phyloP scores from a whole-genome alignment of 2,329 filamentous ascomycete genomes.

The Aspergillus piperis region DNA sequence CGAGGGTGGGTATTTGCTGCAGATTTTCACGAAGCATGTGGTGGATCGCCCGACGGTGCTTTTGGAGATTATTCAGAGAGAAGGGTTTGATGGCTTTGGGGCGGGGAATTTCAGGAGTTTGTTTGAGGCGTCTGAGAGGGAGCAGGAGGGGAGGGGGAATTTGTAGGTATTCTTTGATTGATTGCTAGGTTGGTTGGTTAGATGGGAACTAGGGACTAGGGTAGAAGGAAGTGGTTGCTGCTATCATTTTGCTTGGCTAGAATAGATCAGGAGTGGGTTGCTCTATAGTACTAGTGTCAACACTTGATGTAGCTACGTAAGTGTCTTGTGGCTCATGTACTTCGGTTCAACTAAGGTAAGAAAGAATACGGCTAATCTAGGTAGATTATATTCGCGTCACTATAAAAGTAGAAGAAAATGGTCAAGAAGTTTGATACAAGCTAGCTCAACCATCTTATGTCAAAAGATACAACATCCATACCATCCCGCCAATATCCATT shows the following conservation, averaged over 20 bases:
- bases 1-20: conserved; percentile 76
- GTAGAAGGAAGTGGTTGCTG: no score
- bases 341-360: no score
- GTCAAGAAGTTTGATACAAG: background rate
- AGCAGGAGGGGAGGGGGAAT: conserved; percentile 2
- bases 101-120: conserved; percentile 90
- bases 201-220: no score
- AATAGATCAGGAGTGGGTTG: no score
- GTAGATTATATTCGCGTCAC: no score
- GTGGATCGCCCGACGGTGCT: conserved; percentile 92
- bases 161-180: background rate
- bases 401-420: background rate
- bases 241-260: no score
- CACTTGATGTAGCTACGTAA: no score
- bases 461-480: background rate
- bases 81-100: conserved; percentile 85
- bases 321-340: no score
- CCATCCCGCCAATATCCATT: background rate
- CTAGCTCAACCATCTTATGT: background rate
- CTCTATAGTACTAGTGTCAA: no score
- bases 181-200: no score
- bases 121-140: conserved; percentile 76
- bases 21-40: conserved; percentile 76
- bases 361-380: no score
- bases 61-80: conserved; percentile 87